Conservation (phyloP, 768 basidiomycete genomes). For the Lactarius hatsudake region DNA sequence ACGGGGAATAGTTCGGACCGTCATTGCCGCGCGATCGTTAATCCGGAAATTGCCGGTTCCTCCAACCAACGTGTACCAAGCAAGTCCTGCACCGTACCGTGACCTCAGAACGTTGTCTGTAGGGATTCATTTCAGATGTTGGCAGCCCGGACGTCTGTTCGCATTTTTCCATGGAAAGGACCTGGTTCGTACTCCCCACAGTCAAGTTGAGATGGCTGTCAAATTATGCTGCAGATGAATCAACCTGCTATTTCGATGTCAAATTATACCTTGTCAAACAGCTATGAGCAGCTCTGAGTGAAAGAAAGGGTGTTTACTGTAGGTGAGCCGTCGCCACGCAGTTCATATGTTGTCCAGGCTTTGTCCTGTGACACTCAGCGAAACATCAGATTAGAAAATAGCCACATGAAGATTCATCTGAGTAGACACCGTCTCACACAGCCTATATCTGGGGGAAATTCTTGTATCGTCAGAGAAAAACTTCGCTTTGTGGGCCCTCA, state of each 20-base stretch:
- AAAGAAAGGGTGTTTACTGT: not conserved
- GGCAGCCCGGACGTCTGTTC: not conserved
- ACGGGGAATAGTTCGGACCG: not conserved
- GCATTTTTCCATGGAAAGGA: not conserved
- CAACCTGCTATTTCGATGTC: not conserved
- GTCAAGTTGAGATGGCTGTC: not conserved
- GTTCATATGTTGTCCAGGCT: not conserved
- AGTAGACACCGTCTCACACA: not conserved
- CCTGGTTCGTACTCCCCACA: not conserved
- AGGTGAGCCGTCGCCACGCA: not conserved
- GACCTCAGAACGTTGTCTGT: not conserved
- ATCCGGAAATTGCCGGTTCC: not conserved
- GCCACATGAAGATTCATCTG: no score
- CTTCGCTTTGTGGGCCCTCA: not conserved
- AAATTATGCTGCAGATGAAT: not conserved
- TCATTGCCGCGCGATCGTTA: no score
- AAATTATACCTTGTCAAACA: not conserved
- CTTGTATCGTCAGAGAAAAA: not conserved
- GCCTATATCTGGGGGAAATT: not conserved
- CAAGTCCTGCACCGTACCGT: not conserved
- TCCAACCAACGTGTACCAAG: not conserved
- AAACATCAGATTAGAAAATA: not conserved
- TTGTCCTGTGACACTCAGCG: not conserved
- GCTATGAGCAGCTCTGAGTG: not conserved
- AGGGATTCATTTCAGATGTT: not conserved